Evolutionary conservation across 2,329 filamentous ascomycete species (phyloP).

Genomic region (Ophioceras dolichostomum): DNA sequence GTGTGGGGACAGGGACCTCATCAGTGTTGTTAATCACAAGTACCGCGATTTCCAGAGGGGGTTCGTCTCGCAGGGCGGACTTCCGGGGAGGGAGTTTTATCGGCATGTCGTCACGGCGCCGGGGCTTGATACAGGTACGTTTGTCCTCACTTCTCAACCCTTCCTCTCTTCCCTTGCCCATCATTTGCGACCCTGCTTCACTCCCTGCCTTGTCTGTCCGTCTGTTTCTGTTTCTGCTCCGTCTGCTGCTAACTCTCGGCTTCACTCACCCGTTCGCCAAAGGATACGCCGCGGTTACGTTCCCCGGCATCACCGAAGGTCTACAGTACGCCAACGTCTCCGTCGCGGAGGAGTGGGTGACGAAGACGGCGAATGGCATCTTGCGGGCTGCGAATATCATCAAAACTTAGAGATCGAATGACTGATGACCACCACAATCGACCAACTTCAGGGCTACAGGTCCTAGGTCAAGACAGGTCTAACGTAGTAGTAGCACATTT

Average conservation of each 20-base stretch:
- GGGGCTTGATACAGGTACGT: slow-evolving; percentile 25
- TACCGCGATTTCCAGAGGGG: slow-evolving; percentile 35
- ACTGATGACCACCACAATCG: no score
- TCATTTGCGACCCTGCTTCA: no score
- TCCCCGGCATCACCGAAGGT: slow-evolving; percentile 54
- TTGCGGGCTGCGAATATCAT: slow-evolving; percentile 20
- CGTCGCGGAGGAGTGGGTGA: slow-evolving; percentile 20
- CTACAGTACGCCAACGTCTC: slow-evolving; percentile 35
- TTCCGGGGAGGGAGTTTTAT: slow-evolving; percentile 31
- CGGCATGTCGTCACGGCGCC: slow-evolving; percentile 34
- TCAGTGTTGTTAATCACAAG: slow-evolving; percentile 29
- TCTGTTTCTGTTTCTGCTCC: no score
- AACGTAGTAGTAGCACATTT: no score
- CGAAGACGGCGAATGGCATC: slow-evolving; percentile 21
- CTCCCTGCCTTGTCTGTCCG: no score
- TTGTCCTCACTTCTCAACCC: no score
- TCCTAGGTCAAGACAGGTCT: no score
- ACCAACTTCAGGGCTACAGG: no score
- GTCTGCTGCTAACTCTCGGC: no score
- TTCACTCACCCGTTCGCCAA: no score
- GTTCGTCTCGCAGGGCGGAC: slow-evolving; percentile 32
- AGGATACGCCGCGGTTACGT: slow-evolving; percentile 26
- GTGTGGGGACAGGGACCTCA: slow-evolving; percentile 15
- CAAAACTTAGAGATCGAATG: slow-evolving; percentile 14
- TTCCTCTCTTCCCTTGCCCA: no score